Evolutionary conservation across 73 alveolate species (phyloP).

Genomic region (Paramecium tetraurelia): DNA sequence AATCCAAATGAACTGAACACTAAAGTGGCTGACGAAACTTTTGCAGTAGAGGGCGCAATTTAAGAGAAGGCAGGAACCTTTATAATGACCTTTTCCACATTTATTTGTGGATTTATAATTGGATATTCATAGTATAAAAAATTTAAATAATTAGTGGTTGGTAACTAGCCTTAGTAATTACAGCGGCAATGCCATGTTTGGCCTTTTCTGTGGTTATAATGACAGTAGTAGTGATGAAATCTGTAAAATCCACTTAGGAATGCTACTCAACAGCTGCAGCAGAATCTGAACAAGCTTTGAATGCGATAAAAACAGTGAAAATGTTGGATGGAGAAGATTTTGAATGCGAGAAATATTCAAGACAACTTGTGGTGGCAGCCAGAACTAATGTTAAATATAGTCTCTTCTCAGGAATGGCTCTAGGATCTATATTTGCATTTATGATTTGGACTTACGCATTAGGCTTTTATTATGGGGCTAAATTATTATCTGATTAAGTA

Average conservation of each 20-base stretch:
- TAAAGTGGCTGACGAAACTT: slow-evolving; percentile 69
- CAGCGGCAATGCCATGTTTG: slow-evolving; percentile 70
- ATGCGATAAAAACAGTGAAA: slow-evolving; percentile 76
- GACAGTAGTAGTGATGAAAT: slow-evolving; percentile 58
- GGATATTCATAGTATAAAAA: slow-evolving; percentile 30
- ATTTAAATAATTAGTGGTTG: slow-evolving; percentile 69
- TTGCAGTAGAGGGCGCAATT: slow-evolving; percentile 70
- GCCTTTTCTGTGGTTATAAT: slow-evolving; percentile 40
- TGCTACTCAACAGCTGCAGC: slow-evolving; percentile 76
- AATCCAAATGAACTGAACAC: slow-evolving; percentile 72
- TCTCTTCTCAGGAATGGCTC: slow-evolving; percentile 29
- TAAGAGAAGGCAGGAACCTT: slow-evolving; percentile 76
- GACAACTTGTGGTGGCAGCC: slow-evolving; percentile 10
- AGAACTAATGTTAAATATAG: slow-evolving; percentile 36
- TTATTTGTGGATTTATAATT: slow-evolving; percentile 66
- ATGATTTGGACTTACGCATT: slow-evolving; percentile 60
- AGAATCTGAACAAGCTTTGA: slow-evolving; percentile 78
- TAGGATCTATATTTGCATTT: not conserved
- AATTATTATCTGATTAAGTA: slow-evolving; percentile 12
- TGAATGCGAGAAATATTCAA: slow-evolving; percentile 33
- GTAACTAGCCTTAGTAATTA: slow-evolving; percentile 70
- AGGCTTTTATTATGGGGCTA: slow-evolving; percentile 61
- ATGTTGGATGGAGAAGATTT: slow-evolving; percentile 67
- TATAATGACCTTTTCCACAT: slow-evolving; percentile 68
- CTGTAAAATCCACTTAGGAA: slow-evolving; percentile 58